phyloP scores from a whole-genome alignment of 78 protist species.

The Bigelowiella natans region DNA sequence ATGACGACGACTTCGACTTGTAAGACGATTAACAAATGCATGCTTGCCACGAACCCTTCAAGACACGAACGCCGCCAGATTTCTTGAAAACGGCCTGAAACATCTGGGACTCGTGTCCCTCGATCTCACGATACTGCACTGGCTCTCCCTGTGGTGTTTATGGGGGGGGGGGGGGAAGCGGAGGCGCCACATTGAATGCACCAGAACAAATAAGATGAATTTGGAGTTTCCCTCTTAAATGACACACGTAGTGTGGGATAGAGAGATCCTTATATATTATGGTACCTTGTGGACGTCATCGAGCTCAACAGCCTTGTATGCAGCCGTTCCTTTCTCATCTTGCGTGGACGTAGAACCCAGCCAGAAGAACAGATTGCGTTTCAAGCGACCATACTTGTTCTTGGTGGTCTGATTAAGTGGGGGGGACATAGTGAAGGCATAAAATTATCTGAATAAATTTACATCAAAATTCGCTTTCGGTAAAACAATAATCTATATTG shows the following conservation, averaged over 20 bases:
- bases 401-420: not conserved
- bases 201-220: no score
- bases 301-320: constrained; percentile 69
- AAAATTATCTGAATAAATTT: not conserved
- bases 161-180: no score
- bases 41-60: not conserved
- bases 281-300: constrained; percentile 44
- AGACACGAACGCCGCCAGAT: not conserved
- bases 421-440: not conserved
- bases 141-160: constrained; percentile 16
- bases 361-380: constrained; percentile 42
- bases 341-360: constrained; percentile 46
- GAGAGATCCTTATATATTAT: no score
- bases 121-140: constrained; percentile 58
- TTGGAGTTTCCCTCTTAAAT: no score
- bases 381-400: not conserved
- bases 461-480: no score
- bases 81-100: constrained; percentile 30
- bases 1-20: no score
- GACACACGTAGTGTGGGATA: no score
- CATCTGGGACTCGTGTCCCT: constrained; percentile 32
- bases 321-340: constrained; percentile 76
- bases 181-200: not conserved
- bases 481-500: no score
- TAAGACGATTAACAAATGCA: no score